Evolutionary conservation across 371 early-diverging fungal genomes (phyloP).

Genomic region (Mucor mucedo): DNA sequence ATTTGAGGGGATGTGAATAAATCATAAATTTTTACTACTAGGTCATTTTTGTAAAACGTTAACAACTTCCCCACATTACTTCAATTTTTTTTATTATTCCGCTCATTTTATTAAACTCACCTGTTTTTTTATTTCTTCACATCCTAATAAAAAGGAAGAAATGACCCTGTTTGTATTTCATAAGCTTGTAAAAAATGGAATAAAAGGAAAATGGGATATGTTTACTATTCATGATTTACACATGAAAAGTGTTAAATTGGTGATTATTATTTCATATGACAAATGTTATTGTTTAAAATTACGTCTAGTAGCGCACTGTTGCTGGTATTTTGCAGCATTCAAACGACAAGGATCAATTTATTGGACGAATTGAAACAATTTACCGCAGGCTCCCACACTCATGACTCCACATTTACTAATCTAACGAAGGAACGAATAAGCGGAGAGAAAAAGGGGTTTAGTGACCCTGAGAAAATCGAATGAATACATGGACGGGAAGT

Average conservation of each 20-base stretch:
- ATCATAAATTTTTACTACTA: not conserved
- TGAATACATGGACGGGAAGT: constrained; percentile 25
- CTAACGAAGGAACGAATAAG: constrained; percentile 6
- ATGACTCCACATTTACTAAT: constrained; percentile 21
- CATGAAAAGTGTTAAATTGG: no score
- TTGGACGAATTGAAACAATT: not conserved
- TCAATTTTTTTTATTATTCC: not conserved
- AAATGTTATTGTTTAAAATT: not conserved
- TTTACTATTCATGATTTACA: not conserved
- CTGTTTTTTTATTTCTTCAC: not conserved
- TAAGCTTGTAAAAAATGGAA: not conserved
- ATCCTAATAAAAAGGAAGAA: not conserved
- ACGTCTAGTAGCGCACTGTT: no score
- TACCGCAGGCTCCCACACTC: constrained; percentile 33
- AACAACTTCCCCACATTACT: constrained; percentile 1
- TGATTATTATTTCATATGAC: not conserved
- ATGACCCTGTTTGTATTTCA: constrained; percentile 7
- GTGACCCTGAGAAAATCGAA: constrained; percentile 34
- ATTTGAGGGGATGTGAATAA: not conserved
- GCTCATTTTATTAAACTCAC: not conserved
- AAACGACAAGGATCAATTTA: not conserved
- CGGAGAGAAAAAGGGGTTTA: constrained; percentile 15
- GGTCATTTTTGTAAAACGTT: no score
- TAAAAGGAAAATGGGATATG: not conserved
- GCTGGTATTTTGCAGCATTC: no score